A percentile compares a stretch with the other conserved stretches of the same genome.
Conservation (phyloP, 495 filamentous ascomycete species). For the Tuber microsphaerosporum region DNA sequence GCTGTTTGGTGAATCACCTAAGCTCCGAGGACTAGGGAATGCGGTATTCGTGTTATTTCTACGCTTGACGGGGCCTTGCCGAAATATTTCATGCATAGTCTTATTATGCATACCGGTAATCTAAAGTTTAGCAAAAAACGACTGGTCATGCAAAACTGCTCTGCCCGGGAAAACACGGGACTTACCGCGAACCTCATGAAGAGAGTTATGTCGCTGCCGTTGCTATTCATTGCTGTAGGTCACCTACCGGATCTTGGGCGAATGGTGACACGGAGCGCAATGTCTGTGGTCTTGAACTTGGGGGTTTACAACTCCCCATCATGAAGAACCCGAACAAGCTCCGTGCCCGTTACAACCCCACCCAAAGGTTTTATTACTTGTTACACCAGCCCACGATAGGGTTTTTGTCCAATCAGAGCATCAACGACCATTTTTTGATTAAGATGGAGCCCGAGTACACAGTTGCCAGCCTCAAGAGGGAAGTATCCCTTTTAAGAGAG, state of each 20-base stretch:
- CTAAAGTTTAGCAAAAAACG: not conserved
- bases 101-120: not conserved
- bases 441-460: too few species aligned
- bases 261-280: not conserved
- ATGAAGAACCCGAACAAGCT: too few species aligned
- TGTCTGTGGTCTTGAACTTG: not conserved
- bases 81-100: not conserved
- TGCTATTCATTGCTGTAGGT: not conserved
- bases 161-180: not conserved
- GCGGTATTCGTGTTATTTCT: not conserved
- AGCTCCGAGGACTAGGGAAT: not conserved
- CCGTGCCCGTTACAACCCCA: too few species aligned
- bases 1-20: not conserved
- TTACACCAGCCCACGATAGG: too few species aligned
- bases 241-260: not conserved
- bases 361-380: too few species aligned
- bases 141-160: not conserved
- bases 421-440: too few species aligned
- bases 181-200: not conserved
- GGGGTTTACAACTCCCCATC: too few species aligned
- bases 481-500: too few species aligned
- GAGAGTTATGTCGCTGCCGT: not conserved
- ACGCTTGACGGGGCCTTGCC: not conserved
- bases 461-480: too few species aligned
- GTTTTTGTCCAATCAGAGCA: too few species aligned